Base-by-base conservation (phyloP, 306 rosid species). In the Fragaria iinumae region DNA sequence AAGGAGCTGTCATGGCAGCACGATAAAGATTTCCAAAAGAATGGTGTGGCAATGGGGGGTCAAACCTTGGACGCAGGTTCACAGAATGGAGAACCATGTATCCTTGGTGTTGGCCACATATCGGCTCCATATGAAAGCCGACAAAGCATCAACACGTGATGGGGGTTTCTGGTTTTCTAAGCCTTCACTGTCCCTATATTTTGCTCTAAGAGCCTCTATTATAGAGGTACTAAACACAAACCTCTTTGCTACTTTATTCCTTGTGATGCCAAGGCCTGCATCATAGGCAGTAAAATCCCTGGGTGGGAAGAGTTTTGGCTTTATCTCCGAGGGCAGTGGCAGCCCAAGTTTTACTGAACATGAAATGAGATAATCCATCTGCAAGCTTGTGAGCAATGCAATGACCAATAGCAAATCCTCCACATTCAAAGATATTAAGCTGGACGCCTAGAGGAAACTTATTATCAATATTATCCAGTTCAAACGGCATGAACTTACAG, bases 311-410 rank as follows among this genome's bases (percentile, higher is more conserved):
- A 60, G 66, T 27, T 63, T 29, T 12, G 20, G 74, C 36, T 20
- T 29, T 1, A 11, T 69, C 76, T 10, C 79, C 81, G 11, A 48
- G 69, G 38, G 82, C 52, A n/a, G 45, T 76, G n/a, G 64, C 73
- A 2, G 80, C 76, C 87, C 82, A 80, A 53, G 32, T 29, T 29
- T 29, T 29, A 25, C 70, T 34, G 66, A 84, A 76, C 13, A 39
- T 11, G 39, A 72, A 69, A 23, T 13, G 45, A 1, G 87, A 79
- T 7, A 67, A 49, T 2, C 76, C 87, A n/a, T 83, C 87, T 1
- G 65, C 78, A 11, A 83, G 34, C 60, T 74, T 69, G 49, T 84
- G 87, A 8, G 87, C 72, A 59, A 80, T 25, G 69, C 79, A 72
- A 1, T 53, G 62, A 11, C 73, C 81, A 41, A 84, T 27, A 7